Conservation (phyloP, 352 stramenopile species). For the Phytophthora syringae region DNA sequence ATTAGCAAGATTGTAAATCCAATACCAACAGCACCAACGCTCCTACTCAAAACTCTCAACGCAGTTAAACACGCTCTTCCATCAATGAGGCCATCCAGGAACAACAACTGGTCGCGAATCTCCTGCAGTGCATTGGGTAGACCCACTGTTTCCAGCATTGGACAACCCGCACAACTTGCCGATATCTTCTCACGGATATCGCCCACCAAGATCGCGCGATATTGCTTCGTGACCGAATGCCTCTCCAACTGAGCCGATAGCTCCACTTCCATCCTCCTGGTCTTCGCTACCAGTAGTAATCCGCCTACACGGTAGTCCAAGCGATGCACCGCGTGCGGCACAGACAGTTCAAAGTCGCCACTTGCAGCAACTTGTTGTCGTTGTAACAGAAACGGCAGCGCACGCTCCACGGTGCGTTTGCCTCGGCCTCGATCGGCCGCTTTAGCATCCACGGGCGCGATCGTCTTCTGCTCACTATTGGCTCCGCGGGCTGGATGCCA, state of each 20-base stretch:
- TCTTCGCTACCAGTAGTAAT: slow-evolving; percentile 69
- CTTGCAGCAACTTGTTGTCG: not conserved
- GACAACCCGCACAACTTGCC: not conserved
- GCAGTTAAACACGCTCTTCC: slow-evolving; percentile 38
- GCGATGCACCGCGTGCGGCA: slow-evolving; percentile 59
- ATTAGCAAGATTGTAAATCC: not conserved
- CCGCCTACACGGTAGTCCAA: slow-evolving; percentile 69
- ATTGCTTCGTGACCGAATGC: slow-evolving; percentile 56
- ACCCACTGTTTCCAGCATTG: slow-evolving; percentile 3
- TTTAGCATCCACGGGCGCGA: too few relatives aligned
- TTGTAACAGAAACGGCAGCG: slow-evolving; percentile 46
- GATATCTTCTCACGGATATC: slow-evolving; percentile 10
- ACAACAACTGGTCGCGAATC: slow-evolving; percentile 28
- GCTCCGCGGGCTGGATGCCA: too few relatives aligned
- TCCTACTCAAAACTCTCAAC: slow-evolving; percentile 40
- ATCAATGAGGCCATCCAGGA: slow-evolving; percentile 36
- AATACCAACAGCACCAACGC: not conserved
- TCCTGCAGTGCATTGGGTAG: slow-evolving; percentile 24
- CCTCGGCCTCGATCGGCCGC: too few relatives aligned
- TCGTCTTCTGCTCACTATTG: too few relatives aligned
- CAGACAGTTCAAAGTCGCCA: slow-evolving; percentile 28
- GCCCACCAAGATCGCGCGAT: slow-evolving; percentile 61
- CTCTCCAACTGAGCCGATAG: slow-evolving; percentile 56
- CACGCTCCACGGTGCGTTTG: slow-evolving; percentile 52
- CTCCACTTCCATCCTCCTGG: slow-evolving; percentile 45